Conservation (phyloP, 2,329 filamentous ascomycete genomes). For the Sporothrix pseudoabietina region DNA sequence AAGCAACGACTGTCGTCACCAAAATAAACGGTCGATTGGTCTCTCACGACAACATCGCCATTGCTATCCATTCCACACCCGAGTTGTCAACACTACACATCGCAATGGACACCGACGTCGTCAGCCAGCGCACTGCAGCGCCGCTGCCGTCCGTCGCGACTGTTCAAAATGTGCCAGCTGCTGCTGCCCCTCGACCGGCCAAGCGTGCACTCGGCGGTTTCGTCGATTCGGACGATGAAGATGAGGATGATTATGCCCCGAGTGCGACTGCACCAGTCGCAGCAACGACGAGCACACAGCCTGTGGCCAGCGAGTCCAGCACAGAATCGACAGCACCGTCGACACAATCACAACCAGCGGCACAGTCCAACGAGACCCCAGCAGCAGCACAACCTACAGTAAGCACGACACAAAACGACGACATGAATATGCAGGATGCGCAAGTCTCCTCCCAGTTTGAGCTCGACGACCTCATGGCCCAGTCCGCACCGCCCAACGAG, state of each 20-base stretch:
- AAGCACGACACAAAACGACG: neutral
- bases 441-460: slow-evolving; percentile 2
- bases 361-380: neutral
- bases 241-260: slow-evolving; percentile 11
- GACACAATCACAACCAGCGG: neutral
- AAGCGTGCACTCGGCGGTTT: slow-evolving; percentile 32
- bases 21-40: neutral
- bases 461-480: neutral
- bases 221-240: slow-evolving; percentile 33
- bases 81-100: neutral
- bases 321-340: neutral
- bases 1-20: neutral
- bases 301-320: neutral
- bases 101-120: slow-evolving; percentile 10
- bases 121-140: neutral
- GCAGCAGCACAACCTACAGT: neutral
- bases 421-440: slow-evolving; percentile 24
- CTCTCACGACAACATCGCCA: neutral
- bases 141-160: neutral
- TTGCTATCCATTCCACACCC: neutral
- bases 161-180: neutral
- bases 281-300: neutral
- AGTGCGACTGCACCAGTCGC: neutral
- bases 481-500: neutral
- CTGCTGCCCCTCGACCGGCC: neutral